phyloP scores from a whole-genome alignment of 148 eudicot genomes.

The Rhododendron molle region DNA sequence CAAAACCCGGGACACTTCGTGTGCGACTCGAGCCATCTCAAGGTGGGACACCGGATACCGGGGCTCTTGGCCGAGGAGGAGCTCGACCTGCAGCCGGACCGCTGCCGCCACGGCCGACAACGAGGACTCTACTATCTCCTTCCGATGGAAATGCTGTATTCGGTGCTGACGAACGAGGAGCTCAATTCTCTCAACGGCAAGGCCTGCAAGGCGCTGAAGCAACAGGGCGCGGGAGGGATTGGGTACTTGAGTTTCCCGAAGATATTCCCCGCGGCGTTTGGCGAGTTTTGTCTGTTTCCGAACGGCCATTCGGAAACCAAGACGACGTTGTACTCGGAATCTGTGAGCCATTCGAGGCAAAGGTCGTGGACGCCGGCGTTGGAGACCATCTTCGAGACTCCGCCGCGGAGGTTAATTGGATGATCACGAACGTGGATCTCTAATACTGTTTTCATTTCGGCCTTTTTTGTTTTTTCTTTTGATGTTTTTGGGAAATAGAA shows the following conservation, averaged over 20 bases:
- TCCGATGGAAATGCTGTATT: slow-evolving; percentile 51
- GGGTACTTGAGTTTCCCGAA: slow-evolving; percentile 30
- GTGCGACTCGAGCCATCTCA: slow-evolving; percentile 36
- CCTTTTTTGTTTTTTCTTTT: neutral
- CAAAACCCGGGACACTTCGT: slow-evolving; percentile 49
- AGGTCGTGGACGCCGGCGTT: slow-evolving; percentile 62
- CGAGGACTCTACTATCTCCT: slow-evolving; percentile 33
- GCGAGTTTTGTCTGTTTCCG: slow-evolving; percentile 34
- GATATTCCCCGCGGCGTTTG: slow-evolving; percentile 29
- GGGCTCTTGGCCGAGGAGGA: slow-evolving; percentile 47
- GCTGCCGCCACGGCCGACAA: slow-evolving; percentile 13
- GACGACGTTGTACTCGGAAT: neutral
- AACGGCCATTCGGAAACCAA: slow-evolving; percentile 7
- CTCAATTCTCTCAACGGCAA: slow-evolving; percentile 24
- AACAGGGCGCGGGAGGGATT: slow-evolving; percentile 8
- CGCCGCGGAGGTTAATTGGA: slow-evolving; percentile 13
- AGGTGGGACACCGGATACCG: slow-evolving; percentile 38
- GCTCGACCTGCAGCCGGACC: slow-evolving; percentile 18
- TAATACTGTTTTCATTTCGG: neutral
- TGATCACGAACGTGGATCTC: neutral
- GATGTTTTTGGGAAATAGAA: neutral
- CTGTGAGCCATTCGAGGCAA: slow-evolving; percentile 20
- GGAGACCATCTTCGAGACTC: slow-evolving; percentile 59
- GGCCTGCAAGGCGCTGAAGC: slow-evolving; percentile 35
- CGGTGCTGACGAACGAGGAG: slow-evolving; percentile 50